Conservation (phyloP, 2,329 filamentous ascomycete genomes). For the Emergomyces orientalis region DNA sequence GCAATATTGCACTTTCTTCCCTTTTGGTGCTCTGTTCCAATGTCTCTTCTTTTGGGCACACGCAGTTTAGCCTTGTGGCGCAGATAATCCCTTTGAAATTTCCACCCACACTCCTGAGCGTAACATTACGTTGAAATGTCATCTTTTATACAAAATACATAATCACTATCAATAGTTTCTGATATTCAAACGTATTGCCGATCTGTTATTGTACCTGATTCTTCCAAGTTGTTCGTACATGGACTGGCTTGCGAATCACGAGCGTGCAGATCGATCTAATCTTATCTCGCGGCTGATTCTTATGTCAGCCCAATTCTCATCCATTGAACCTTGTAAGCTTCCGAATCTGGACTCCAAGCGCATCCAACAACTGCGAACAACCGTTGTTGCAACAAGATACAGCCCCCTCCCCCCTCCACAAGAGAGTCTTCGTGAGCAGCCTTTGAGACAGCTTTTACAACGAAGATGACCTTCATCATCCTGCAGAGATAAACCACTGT, state of each 20-base stretch:
- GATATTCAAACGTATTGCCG: too few relatives aligned
- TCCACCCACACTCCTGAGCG: too few relatives aligned
- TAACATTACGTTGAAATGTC: too few relatives aligned
- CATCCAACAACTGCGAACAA: background rate
- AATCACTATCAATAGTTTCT: too few relatives aligned
- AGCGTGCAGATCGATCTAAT: conserved; percentile 28
- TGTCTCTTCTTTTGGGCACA: too few relatives aligned
- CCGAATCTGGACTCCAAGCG: background rate
- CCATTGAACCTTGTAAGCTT: background rate
- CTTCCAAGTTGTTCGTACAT: too few relatives aligned
- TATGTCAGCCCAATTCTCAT: conserved; percentile 12
- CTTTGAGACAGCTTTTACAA: background rate
- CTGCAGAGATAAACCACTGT: background rate
- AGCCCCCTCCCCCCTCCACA: background rate
- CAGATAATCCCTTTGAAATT: too few relatives aligned
- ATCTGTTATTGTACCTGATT: too few relatives aligned
- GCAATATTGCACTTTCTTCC: too few relatives aligned
- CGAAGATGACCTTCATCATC: background rate
- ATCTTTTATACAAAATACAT: too few relatives aligned
- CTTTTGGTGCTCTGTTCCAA: too few relatives aligned
- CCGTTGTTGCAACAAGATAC: background rate
- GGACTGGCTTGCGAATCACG: background rate
- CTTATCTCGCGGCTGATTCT: conserved; percentile 25
- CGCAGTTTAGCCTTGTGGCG: too few relatives aligned
- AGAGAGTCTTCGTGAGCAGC: background rate